These are phyloP conservation scores for Cynara cardunculus DNA, from an alignment of 129 eudicot genomes.

Conservation along the genomic window DNA sequence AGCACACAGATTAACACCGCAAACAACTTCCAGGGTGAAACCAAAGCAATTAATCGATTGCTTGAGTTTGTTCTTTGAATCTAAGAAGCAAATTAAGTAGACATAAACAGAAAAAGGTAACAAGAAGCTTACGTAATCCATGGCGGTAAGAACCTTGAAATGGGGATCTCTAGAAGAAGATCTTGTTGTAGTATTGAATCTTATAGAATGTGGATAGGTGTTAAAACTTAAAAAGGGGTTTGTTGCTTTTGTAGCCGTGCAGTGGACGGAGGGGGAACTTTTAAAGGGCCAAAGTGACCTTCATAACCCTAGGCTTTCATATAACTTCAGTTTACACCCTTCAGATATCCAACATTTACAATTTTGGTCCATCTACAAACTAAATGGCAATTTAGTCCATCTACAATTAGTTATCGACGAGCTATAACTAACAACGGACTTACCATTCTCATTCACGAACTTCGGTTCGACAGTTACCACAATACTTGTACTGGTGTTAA, in stretches of 20 bases:
- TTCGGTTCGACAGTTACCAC: neutral
- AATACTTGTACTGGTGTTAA: neutral
- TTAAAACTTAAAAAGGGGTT: conserved; percentile 20
- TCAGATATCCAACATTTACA: neutral
- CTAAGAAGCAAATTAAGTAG: neutral
- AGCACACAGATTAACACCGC: neutral
- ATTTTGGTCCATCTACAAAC: neutral
- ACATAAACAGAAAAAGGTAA: neutral
- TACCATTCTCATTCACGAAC: neutral
- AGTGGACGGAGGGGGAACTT: neutral
- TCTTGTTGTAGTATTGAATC: conserved; percentile 9
- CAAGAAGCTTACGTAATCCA: conserved; percentile 24
- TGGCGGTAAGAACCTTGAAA: conserved; percentile 1
- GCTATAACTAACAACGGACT: neutral
- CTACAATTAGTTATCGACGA: neutral
- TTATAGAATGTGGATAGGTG: conserved; percentile 15
- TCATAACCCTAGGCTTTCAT: conserved; percentile 13
- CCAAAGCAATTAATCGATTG: neutral
- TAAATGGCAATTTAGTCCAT: neutral
- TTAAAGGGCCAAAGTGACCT: conserved; percentile 11
- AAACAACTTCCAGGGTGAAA: neutral
- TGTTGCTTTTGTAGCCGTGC: conserved; percentile 18
- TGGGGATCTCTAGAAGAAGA: conserved; percentile 12
- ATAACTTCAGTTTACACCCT: neutral
- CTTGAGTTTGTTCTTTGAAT: neutral